Evolutionary conservation across 1,284 basidiomycete genomes (phyloP), one percentile per base, ranked within the genome.

Genomic region (Microbotryum violaceum): DNA sequence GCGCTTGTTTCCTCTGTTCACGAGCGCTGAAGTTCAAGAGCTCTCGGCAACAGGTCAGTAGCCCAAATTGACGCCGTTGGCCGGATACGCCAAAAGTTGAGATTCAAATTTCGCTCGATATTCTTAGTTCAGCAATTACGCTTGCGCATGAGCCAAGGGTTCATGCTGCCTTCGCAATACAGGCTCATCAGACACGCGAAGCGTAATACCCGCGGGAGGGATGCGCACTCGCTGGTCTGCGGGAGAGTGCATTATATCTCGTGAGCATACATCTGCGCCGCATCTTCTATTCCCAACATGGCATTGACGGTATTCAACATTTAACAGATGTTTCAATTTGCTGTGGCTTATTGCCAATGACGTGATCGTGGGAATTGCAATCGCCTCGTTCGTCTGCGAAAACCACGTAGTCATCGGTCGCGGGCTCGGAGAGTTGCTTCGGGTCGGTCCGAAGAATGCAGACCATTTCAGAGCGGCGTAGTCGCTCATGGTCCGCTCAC

Each of bases 341-440:
- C 79, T 93, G 2, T 97, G 93, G 93, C 79, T 96, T 1, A 82
- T 93, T 21, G 75, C 91, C 63, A 97, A 97, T 75, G 93, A 97
- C 75, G 73, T 91, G 37, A 89, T 90, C 37, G 80, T 93, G 33
- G 91, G 91, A 0, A 74, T 82, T 51, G 85, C 87, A 0, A 77
- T 87, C 49, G 85, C 87, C 1, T 75, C 82, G 0, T 85, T 89
- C 69, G 72, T 90, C 4, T 80, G 78, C 60, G 85, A 88, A 52
- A 87, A 90, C 70, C 50, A 57, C 6, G 50, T 58, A 2, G 18
- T 33, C 7, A 46, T 77, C 8, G 64, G 65, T 0, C 14, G 8
- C 0, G 21, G 53, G n/a, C n/a, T 73, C 1, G 54, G 50, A 1
- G 25, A 48, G 2, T 52, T 67, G 18, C 61, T 75, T 21, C 55